Conservation (phyloP, 345 rosid genomes). For the Angophora floribunda region DNA sequence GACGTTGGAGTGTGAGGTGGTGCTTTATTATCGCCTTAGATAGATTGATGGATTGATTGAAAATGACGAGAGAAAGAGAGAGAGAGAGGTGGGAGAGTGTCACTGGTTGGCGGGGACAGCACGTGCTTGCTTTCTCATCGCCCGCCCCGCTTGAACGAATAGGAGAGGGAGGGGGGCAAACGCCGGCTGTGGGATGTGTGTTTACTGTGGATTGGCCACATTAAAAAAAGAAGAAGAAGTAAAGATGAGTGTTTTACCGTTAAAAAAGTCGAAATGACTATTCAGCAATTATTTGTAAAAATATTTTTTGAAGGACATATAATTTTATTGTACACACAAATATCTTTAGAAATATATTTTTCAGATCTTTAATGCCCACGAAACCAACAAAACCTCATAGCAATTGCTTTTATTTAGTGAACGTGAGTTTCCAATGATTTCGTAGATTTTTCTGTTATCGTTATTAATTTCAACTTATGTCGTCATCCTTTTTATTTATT, state of each 20-base stretch:
- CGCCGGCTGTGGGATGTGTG: not conserved
- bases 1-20: not conserved
- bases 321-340: no score
- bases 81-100: not conserved
- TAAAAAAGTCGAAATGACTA: no score
- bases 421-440: not conserved
- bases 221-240: not conserved
- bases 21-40: not conserved
- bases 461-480: not conserved
- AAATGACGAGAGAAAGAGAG: not conserved
- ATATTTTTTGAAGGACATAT: no score
- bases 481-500: not conserved
- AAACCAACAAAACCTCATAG: no score
- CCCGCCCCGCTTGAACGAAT: not conserved
- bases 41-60: not conserved
- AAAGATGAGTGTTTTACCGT: no score
- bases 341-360: no score
- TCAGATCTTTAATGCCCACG: no score
- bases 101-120: not conserved
- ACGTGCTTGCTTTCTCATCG: not conserved
- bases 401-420: not conserved
- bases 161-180: no score
- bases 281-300: no score
- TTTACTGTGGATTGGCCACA: not conserved
- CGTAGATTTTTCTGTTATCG: rapidly evolving